Evolutionary conservation across 225 moss, liverwort and hornwort genomes (phyloP), one percentile per base, ranked within the genome.

Genomic region (Pseudoscleropodium purum): DNA sequence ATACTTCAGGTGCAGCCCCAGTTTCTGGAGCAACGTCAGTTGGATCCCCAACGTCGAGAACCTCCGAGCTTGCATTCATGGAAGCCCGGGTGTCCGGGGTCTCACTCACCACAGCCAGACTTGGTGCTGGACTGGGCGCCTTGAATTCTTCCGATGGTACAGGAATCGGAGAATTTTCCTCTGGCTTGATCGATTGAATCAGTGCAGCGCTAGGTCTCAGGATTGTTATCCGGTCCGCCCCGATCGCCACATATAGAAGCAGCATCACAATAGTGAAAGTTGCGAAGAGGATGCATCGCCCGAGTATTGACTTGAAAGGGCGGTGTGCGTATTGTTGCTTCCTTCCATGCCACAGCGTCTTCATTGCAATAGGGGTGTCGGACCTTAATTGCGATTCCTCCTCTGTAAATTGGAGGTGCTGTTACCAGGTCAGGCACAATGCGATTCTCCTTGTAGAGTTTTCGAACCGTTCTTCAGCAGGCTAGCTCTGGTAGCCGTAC

Each of bases 191-290:
- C 27, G 68, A 20, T 88, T 67, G 89, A 29, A 37, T 65, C 39
- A 78, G 37, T 34, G 36, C 49, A 31, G 88, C 14, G 37, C 70
- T 16, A 70, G 87, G 81, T 64, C 89, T 89, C 75, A 76, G 65
- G n/a, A 84, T 85, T 19, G 75, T 41, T 82, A 41, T 63, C 43
- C 83, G 72, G 17, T 91, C 90, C 21, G 59, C 45, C 64, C 88
- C 92, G 7, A 90, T 57, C 62, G 79, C 69, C 77, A 74, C 54
- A 29, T 92, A 94, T 5, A 94, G 62, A 51, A 92, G 37, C 43
- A 87, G 37, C 39, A 87, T 43, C 60, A 77, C 73, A 43, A 86
- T 52, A 31, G 78, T 79, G 60, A 93, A 77, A 81, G 82, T 43
- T 56, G 66, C 65, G 56, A 93, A 10, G 33, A 76, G 59, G 39